Conservation (phyloP, 257 asterid species). For the Solanum clarkiae region DNA sequence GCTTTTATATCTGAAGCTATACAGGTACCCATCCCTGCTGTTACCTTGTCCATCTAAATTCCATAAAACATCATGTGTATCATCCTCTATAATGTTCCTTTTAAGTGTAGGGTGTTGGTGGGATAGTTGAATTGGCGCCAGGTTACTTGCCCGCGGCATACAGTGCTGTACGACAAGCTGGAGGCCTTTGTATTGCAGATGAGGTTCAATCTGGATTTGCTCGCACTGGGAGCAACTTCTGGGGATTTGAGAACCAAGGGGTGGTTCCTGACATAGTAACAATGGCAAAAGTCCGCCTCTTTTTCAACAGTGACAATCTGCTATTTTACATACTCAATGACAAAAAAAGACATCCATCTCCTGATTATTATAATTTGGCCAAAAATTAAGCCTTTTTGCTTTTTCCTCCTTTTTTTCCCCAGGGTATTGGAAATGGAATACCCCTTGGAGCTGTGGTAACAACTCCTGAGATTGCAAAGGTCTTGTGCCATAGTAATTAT, state of each 20-base stretch:
- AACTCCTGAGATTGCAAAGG: constrained; percentile 73
- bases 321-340: not conserved
- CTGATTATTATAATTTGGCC: not conserved
- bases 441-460: constrained; percentile 95
- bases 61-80: not conserved
- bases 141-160: constrained; percentile 86
- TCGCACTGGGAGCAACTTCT: constrained; percentile 80
- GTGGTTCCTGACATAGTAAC: constrained; percentile 94
- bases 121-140: constrained; percentile 91
- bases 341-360: not conserved
- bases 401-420: not conserved
- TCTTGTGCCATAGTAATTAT: constrained; percentile 45
- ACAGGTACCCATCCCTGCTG: constrained; percentile 39
- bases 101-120: constrained; percentile 76
- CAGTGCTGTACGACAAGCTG: constrained; percentile 53
- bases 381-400: not conserved
- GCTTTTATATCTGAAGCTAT: constrained; percentile 84
- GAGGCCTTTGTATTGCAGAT: constrained; percentile 94
- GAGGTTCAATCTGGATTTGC: constrained; percentile 96
- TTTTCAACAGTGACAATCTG: not conserved
- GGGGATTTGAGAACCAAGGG: constrained; percentile 95
- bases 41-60: not conserved
- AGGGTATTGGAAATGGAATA: constrained; percentile 96
- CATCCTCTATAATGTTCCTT: not conserved
- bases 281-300: constrained; percentile 69